Evolutionary conservation across 208 protist species (phyloP), one percentile per base, ranked within the genome.

Genomic region (Acanthamoeba castellanii): DNA sequence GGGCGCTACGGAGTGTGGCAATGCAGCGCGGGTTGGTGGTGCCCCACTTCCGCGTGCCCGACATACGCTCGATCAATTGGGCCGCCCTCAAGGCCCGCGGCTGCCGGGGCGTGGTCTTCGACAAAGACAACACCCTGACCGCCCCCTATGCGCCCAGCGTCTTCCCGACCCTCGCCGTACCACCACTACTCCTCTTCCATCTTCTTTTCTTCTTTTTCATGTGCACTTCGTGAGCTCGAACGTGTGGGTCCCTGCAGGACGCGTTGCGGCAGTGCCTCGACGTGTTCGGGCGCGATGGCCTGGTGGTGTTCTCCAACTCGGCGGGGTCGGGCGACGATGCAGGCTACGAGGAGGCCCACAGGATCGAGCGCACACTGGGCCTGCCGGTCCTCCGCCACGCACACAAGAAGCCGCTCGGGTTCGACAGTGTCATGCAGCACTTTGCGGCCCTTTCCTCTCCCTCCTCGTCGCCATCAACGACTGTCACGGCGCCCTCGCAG

Each of bases 101-200:
- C 61, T 92, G 87, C 61, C 87, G 87, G 5, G 96, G 85, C 16
- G 93, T 97, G 25, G 47, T 96, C 3, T 96, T 97, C 57, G 96
- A 97, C 42, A 97, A 97, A 61, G 96, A 97, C 85, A 97, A 97
- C 74, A 97, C 96, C n/a, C 61, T 97, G n/a, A 97, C 96, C 42
- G 93, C 92, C n/a, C 96, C 96, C 30, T 97, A 96, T 68, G 32
- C 82, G 1, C 61, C 84, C 52, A 4, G 27, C 14, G 37, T 97
- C 8, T 93, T 96, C 70, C 70, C 84, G 13, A 11, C 34, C 27
- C 70, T 78, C 32, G 70, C 70, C n/a, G 70, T 78, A 78, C 70
- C 13, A 30, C 66, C 37, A 37, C 32, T n/a, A 37, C 32, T n/a
- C 34, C 32, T 42, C 70, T 16, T 18, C 11, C n/a, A 30, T 11